phyloP scores from a whole-genome alignment of 768 basidiomycete species.

The Tylopilus plumbeoviolaceoides region DNA sequence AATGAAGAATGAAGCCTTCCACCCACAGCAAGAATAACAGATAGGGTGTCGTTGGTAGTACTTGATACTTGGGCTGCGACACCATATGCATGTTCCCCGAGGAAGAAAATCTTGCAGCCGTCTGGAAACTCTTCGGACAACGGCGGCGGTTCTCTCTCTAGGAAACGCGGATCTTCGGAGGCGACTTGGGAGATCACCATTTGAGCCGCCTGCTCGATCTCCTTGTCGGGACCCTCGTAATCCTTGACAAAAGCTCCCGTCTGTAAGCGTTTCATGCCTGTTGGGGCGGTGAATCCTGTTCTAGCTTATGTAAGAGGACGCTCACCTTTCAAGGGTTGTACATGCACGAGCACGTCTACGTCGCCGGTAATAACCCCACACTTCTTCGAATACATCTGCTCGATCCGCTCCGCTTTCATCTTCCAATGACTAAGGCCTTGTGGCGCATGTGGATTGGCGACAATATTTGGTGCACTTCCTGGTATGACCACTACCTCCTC shows the following conservation, averaged over 20 bases:
- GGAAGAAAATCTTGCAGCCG: slow-evolving; percentile 91
- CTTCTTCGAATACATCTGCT: slow-evolving; percentile 83
- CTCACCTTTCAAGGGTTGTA: slow-evolving; percentile 86
- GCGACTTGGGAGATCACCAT: slow-evolving; percentile 75
- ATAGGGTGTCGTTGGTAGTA: slow-evolving; percentile 65
- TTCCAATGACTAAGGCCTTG: slow-evolving; percentile 75
- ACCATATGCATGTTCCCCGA: slow-evolving; percentile 94
- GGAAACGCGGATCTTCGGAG: slow-evolving; percentile 84
- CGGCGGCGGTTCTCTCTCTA: slow-evolving; percentile 79
- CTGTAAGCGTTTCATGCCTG: slow-evolving; percentile 88
- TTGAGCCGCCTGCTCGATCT: slow-evolving; percentile 84
- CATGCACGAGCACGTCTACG: slow-evolving; percentile 79
- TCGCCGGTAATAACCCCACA: slow-evolving; percentile 81
- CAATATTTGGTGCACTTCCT: slow-evolving; percentile 47
- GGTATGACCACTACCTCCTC: slow-evolving; percentile 61
- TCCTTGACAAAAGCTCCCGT: slow-evolving; percentile 92
- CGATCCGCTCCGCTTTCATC: slow-evolving; percentile 75
- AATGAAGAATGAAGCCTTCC: background rate
- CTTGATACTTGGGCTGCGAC: slow-evolving; percentile 84
- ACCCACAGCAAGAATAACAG: slow-evolving; percentile 83
- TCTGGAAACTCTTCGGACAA: slow-evolving; percentile 87
- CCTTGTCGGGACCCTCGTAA: slow-evolving; percentile 79
- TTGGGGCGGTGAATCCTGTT: background rate
- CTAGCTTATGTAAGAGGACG: background rate
- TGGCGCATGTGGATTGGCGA: slow-evolving; percentile 70